phyloP scores from a whole-genome alignment of 352 stramenopile species.

The Phytophthora pseudosyringae region DNA sequence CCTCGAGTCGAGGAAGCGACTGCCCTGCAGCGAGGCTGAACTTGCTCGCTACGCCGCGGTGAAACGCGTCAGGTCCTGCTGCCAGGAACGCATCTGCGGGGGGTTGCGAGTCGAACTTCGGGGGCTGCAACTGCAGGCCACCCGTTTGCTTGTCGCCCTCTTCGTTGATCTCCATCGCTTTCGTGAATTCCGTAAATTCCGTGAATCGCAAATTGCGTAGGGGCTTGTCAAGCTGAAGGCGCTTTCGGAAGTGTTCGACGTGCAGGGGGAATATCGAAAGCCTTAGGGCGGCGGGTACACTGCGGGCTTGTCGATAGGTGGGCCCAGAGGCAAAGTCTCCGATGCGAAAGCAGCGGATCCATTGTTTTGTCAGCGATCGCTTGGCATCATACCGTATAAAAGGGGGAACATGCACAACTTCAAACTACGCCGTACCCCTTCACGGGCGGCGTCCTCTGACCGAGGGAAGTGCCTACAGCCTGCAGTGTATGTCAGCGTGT shows the following conservation, averaged over 20 bases:
- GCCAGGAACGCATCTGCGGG: conserved; percentile 33
- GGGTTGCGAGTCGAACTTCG: conserved; percentile 9
- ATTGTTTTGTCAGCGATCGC: no score
- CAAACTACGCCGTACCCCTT: no score
- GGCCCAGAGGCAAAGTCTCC: no score
- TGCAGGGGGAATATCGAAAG: no score
- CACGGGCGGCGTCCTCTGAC: no score
- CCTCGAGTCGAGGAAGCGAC: conserved; percentile 47
- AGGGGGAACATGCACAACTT: background rate
- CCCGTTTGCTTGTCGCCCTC: conserved; percentile 7
- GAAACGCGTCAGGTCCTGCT: conserved; percentile 40
- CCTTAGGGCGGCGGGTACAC: no score
- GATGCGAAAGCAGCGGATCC: no score
- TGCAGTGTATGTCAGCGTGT: no score
- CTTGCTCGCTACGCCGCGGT: conserved; percentile 38
- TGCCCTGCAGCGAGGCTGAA: conserved; percentile 35
- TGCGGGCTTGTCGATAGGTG: no score
- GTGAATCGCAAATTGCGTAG: background rate
- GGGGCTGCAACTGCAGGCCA: background rate
- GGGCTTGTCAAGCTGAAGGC: background rate
- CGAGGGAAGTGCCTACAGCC: no score
- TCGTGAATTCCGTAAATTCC: conserved; percentile 1
- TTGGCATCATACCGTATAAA: no score
- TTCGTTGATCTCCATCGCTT: conserved; percentile 18
- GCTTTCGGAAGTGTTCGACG: no score